phyloP scores from a whole-genome alignment of 2,329 filamentous ascomycete species.

The Monosporascus sp. region DNA sequence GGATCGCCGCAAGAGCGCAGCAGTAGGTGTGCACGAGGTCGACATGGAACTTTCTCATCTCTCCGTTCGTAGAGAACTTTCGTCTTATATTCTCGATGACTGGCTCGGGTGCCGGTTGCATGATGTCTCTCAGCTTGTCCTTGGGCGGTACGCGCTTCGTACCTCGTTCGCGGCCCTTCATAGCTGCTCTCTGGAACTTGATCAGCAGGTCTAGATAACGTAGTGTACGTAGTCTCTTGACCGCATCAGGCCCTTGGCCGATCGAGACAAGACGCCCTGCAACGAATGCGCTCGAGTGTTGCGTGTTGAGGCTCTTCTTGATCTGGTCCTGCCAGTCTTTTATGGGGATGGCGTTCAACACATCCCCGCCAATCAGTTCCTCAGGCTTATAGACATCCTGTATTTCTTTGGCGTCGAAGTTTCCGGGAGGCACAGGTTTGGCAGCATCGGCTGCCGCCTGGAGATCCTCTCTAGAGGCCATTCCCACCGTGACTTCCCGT shows the following conservation, averaged over 20 bases:
- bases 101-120: slow-evolving; percentile 53
- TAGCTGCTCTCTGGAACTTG: slow-evolving; percentile 45
- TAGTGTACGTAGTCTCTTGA: slow-evolving; percentile 50
- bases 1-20: slow-evolving; percentile 63
- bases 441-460: slow-evolving; percentile 59
- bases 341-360: slow-evolving; percentile 62
- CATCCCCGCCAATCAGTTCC: slow-evolving; percentile 60
- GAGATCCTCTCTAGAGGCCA: slow-evolving; percentile 62
- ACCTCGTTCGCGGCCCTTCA: slow-evolving; percentile 41
- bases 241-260: slow-evolving; percentile 48
- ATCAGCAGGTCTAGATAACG: slow-evolving; percentile 56
- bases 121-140: slow-evolving; percentile 54
- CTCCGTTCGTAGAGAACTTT: slow-evolving; percentile 60
- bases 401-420: slow-evolving; percentile 60
- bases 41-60: slow-evolving; percentile 65
- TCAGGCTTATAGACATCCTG: slow-evolving; percentile 69
- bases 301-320: slow-evolving; percentile 52
- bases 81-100: slow-evolving; percentile 63
- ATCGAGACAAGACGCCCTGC: slow-evolving; percentile 54
- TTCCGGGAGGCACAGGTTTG: slow-evolving; percentile 69
- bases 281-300: slow-evolving; percentile 58
- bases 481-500: slow-evolving; percentile 54
- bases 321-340: slow-evolving; percentile 69
- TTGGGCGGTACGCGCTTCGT: slow-evolving; percentile 50
- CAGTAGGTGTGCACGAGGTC: slow-evolving; percentile 71